phyloP scores from a whole-genome alignment of 2,329 filamentous ascomycete genomes.

The Pestalotiopsis sp. region DNA sequence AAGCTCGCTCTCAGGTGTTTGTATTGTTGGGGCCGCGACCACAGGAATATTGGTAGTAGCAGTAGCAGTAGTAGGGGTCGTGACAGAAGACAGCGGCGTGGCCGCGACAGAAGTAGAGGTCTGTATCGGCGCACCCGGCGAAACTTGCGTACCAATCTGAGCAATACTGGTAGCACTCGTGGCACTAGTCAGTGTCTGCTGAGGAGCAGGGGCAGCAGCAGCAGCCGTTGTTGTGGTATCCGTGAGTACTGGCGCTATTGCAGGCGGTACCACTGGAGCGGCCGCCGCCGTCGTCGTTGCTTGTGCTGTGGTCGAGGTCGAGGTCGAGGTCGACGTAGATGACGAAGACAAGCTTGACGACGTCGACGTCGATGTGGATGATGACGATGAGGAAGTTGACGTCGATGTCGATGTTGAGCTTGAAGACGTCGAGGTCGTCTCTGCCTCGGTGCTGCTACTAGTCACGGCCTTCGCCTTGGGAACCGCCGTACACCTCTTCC shows the following conservation, averaged over 20 bases:
- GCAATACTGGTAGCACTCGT: constrained; percentile 34
- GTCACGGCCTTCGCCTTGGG: constrained; percentile 37
- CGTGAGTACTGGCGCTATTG: not conserved
- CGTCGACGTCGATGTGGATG: constrained; percentile 6
- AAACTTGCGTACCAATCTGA: constrained; percentile 23
- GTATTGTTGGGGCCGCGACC: constrained; percentile 11
- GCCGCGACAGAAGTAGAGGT: constrained; percentile 8
- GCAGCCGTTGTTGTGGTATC: constrained; percentile 3
- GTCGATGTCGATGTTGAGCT: constrained; percentile 26
- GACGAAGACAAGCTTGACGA: not conserved
- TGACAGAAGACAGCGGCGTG: not conserved
- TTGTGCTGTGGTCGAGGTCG: constrained; percentile 4
- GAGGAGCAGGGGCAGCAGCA: constrained; percentile 9
- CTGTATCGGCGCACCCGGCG: constrained; percentile 18
- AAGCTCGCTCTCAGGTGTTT: constrained; percentile 16
- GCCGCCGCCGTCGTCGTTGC: constrained; percentile 4
- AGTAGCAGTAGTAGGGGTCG: not conserved
- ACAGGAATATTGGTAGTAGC: constrained; percentile 2
- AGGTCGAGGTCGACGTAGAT: constrained; percentile 11
- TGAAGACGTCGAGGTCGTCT: constrained; percentile 21
- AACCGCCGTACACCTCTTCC: constrained; percentile 57
- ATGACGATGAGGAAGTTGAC: constrained; percentile 15
- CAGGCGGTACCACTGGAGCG: not conserved
- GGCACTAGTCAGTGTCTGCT: constrained; percentile 38
- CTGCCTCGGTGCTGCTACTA: constrained; percentile 20